phyloP scores from a whole-genome alignment of 805 yeast species.

The Dipodascus geniculatus region DNA sequence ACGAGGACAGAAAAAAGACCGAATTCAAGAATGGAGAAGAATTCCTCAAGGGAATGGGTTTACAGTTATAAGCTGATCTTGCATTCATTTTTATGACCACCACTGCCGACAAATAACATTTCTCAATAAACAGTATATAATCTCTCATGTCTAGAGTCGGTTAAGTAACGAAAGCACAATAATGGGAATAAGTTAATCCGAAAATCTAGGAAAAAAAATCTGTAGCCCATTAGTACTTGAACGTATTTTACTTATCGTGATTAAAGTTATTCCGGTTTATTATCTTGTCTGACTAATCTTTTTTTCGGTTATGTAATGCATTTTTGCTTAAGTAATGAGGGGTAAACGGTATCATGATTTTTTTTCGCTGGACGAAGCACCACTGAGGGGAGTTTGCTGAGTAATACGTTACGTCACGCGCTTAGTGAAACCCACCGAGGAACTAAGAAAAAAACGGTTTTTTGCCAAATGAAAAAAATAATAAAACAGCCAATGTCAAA shows the following conservation, averaged over 20 bases:
- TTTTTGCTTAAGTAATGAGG: not conserved
- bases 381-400: too few species aligned
- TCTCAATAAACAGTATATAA: not conserved
- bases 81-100: not conserved
- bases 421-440: too few species aligned
- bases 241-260: not conserved
- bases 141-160: not conserved
- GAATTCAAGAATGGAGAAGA: constrained; percentile 30
- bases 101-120: not conserved
- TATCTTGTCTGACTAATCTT: not conserved
- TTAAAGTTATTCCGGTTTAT: not conserved
- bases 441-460: too few species aligned
- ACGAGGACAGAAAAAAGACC: constrained; percentile 39
- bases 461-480: too few species aligned
- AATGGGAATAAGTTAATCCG: not conserved
- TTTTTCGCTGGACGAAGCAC: too few species aligned
- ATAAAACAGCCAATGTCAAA: too few species aligned
- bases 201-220: not conserved
- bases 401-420: too few species aligned
- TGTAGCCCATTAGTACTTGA: not conserved
- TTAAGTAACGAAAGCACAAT: not conserved
- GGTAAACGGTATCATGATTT: too few species aligned
- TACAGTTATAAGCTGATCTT: constrained; percentile 7
- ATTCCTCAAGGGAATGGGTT: constrained; percentile 31
- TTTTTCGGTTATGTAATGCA: not conserved